phyloP scores from a whole-genome alignment of 2,329 filamentous ascomycete species.

The Plenodomus tracheiphilus region DNA sequence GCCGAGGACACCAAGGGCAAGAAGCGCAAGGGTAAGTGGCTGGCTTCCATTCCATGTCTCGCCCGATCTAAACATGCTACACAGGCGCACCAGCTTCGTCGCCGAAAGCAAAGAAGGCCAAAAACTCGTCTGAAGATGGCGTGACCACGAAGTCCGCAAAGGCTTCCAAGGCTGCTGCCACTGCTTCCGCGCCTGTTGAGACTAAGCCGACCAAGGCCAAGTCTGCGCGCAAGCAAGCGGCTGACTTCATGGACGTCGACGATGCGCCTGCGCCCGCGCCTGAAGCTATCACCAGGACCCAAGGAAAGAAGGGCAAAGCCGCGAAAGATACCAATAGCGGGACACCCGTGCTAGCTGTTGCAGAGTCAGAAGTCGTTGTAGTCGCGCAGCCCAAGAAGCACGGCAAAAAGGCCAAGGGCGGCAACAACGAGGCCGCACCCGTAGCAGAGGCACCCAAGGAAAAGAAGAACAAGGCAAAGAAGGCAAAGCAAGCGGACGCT shows the following conservation, averaged over 20 bases:
- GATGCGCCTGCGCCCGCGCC: slow-evolving; percentile 22
- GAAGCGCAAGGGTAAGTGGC: slow-evolving; percentile 57
- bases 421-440: slow-evolving; percentile 7
- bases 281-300: slow-evolving; percentile 30
- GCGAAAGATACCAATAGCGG: slow-evolving; percentile 12
- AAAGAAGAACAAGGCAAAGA: slow-evolving; percentile 29
- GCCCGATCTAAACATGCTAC: slow-evolving; percentile 1
- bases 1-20: slow-evolving; percentile 56
- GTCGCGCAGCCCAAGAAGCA: slow-evolving; percentile 19
- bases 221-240: slow-evolving; percentile 41
- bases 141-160: slow-evolving; percentile 22
- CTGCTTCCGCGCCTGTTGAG: slow-evolving; percentile 15
- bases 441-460: slow-evolving; percentile 18
- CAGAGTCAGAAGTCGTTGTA: slow-evolving; percentile 4
- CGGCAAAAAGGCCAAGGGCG: slow-evolving; percentile 19
- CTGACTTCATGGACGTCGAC: slow-evolving; percentile 39
- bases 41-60: slow-evolving; percentile 10
- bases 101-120: slow-evolving; percentile 45
- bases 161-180: slow-evolving; percentile 24
- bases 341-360: slow-evolving; percentile 5
- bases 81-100: slow-evolving; percentile 39
- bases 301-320: slow-evolving; percentile 43
- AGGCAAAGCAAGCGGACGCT: slow-evolving; percentile 16
- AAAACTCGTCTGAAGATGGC: slow-evolving; percentile 37
- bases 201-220: slow-evolving; percentile 26